Evolutionary conservation across 2,329 filamentous ascomycete species (phyloP), one percentile per base, ranked within the genome.

Genomic region (Zalaria sp.): DNA sequence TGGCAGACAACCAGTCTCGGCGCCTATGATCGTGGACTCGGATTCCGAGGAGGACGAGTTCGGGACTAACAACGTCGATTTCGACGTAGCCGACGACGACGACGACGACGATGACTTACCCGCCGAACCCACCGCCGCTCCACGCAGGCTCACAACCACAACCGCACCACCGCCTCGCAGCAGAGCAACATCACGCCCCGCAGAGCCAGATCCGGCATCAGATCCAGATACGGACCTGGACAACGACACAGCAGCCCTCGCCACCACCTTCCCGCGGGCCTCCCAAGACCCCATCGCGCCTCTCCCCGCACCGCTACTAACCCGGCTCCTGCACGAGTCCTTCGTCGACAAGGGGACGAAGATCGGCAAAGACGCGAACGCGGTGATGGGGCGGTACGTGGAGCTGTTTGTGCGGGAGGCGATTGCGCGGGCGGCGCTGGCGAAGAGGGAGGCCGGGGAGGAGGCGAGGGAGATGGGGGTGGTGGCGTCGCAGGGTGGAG

Each of bases 341-440:
- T 94, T 95, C 55, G 69, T 67, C 37, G 64, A 81, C 51, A 73
- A 81, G 38, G 72, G 73, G 43, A 88, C 82, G 25, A 72, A 81
- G 50, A 78, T 94, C 49, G 79, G 79, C 5, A 79, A 76, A 52
- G 83, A 87, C 54, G 86, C 86, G 3, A 84, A 88, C 57, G 71
- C 67, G 5, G 75, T 87, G 1, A 73, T 88, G 44, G 81, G 78
- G 9, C 86, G 81, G 63, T 96, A 96, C 58, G 73, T 95, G 61
- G 86, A 95, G 60, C 76, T 89, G 0, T 96, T 95, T 63, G 82
- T 94, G 41, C 73, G 83, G 47, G 89, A 96, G 65, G 85, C 86
- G 1, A 78, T 96, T 57, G 85, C 86, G 10, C 66, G 89, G 55
- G 79, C 84, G 34, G 75, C 79, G 6, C 77, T 78, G 44, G 82